Conservation (phyloP, 2,329 filamentous ascomycete species). For the Aureobasidium sp. region DNA sequence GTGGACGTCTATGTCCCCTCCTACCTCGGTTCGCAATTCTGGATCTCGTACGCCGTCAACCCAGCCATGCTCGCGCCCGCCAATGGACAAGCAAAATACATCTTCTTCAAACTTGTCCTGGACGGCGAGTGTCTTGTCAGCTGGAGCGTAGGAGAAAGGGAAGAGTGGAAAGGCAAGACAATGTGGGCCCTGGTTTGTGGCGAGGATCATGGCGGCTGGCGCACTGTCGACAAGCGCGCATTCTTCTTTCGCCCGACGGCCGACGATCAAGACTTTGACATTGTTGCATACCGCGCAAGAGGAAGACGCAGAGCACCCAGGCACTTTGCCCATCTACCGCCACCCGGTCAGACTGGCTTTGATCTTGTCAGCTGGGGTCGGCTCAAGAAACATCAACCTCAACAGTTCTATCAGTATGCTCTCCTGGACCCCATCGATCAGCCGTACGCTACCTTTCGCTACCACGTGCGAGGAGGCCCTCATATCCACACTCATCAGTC, state of each 20-base stretch:
- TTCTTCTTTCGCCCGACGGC: conserved; percentile 32
- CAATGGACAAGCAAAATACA: conserved; percentile 21
- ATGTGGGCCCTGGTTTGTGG: conserved; percentile 39
- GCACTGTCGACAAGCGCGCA: conserved; percentile 35
- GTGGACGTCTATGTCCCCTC: conserved; percentile 31
- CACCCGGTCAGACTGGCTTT: conserved; percentile 19
- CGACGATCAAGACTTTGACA: conserved; percentile 31
- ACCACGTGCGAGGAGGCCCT: conserved; percentile 18
- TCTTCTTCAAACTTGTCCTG: conserved; percentile 43
- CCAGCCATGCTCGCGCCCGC: conserved; percentile 9
- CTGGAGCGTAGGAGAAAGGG: conserved; percentile 39
- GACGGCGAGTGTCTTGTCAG: conserved; percentile 34
- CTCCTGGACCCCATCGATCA: conserved; percentile 43
- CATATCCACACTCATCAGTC: not conserved
- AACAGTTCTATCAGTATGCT: conserved; percentile 43
- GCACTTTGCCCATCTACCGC: conserved; percentile 18
- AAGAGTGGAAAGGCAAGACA: conserved; percentile 38
- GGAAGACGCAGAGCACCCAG: conserved; percentile 34
- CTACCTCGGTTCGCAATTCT: conserved; percentile 36
- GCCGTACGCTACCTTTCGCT: conserved; percentile 43
- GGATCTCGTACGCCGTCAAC: conserved; percentile 33
- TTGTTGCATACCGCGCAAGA: conserved; percentile 36
- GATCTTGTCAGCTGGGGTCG: conserved; percentile 32
- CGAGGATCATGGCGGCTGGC: conserved; percentile 24
- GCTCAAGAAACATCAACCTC: conserved; percentile 34